Evolutionary conservation across 768 basidiomycete genomes (phyloP).

Genomic region (Phaffia tasmanica): DNA sequence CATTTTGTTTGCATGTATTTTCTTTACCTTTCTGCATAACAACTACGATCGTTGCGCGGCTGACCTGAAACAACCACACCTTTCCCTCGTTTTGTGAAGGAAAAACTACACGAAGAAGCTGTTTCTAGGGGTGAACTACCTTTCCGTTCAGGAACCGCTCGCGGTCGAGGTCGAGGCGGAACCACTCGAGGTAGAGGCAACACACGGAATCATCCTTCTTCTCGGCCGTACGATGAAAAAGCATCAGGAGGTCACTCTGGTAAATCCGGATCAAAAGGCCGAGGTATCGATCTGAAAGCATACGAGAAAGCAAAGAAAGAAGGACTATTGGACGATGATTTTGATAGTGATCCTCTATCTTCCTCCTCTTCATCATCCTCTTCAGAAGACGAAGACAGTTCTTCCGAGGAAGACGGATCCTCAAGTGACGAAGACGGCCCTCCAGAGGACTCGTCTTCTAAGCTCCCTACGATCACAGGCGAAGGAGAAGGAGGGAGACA

Average conservation of each 20-base stretch:
- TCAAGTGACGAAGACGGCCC: neutral
- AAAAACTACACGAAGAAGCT: slow-evolving; percentile 65
- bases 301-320: slow-evolving; percentile 4
- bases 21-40: neutral
- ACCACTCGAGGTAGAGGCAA: slow-evolving; percentile 28
- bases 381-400: slow-evolving; percentile 6
- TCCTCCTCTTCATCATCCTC: slow-evolving; percentile 23
- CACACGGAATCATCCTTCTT: too few relatives aligned
- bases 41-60: neutral
- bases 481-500: neutral
- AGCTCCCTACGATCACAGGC: neutral
- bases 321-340: slow-evolving; percentile 23
- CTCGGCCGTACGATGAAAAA: too few relatives aligned
- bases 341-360: slow-evolving; percentile 30
- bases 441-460: neutral
- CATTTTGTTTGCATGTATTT: neutral
- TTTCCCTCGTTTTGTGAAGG: slow-evolving; percentile 33
- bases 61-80: neutral
- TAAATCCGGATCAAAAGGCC: slow-evolving; percentile 28
- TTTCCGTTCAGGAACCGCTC: slow-evolving; percentile 36
- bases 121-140: slow-evolving; percentile 57
- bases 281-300: slow-evolving; percentile 28
- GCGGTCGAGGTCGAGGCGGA: slow-evolving; percentile 27
- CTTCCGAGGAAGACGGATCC: slow-evolving; percentile 1
- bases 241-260: too few relatives aligned